Evolutionary conservation across 1,284 basidiomycete genomes (phyloP).

Genomic region (Hymenochaete sp.): DNA sequence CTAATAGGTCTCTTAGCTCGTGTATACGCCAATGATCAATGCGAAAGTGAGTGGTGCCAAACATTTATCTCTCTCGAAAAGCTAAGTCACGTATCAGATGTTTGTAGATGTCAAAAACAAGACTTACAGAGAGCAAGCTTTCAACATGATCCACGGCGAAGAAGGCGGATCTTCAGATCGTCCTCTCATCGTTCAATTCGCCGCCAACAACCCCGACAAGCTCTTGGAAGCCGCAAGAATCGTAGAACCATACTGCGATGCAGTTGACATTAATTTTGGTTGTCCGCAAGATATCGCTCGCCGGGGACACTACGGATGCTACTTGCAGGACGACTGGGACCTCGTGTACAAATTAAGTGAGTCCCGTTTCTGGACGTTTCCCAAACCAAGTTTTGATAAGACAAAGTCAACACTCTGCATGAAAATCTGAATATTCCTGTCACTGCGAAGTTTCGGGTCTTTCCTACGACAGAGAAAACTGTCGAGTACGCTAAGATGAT

Average conservation of each 20-base stretch:
- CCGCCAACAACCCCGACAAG: conserved; percentile 79
- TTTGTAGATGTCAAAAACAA: conserved; percentile 11
- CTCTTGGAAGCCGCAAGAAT: conserved; percentile 70
- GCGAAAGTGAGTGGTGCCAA: conserved; percentile 53
- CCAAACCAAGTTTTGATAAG: conserved; percentile 9
- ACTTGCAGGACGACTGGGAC: conserved; percentile 92
- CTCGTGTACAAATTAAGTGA: conserved; percentile 72
- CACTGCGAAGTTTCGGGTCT: conserved; percentile 94
- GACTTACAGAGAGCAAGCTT: conserved; percentile 14
- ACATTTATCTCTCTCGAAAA: neutral
- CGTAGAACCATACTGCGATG: conserved; percentile 76
- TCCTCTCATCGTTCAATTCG: conserved; percentile 91
- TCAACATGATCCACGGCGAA: conserved; percentile 14
- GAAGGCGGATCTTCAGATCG: conserved; percentile 49
- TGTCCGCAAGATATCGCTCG: conserved; percentile 96
- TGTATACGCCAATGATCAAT: conserved; percentile 98
- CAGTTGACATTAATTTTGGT: conserved; percentile 91
- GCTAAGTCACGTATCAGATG: conserved; percentile 2
- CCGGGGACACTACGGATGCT: conserved; percentile 82
- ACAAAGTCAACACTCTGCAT: conserved; percentile 75
- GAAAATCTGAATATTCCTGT: conserved; percentile 80
- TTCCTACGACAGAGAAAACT: conserved; percentile 79
- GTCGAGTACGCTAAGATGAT: conserved; percentile 93
- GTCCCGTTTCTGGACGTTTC: conserved; percentile 25
- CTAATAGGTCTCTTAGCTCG: conserved; percentile 40